Evolutionary conservation across 139 green algal species (phyloP), one percentile per base, ranked within the genome.

Genomic region (Edaphochlamys debaryana): DNA sequence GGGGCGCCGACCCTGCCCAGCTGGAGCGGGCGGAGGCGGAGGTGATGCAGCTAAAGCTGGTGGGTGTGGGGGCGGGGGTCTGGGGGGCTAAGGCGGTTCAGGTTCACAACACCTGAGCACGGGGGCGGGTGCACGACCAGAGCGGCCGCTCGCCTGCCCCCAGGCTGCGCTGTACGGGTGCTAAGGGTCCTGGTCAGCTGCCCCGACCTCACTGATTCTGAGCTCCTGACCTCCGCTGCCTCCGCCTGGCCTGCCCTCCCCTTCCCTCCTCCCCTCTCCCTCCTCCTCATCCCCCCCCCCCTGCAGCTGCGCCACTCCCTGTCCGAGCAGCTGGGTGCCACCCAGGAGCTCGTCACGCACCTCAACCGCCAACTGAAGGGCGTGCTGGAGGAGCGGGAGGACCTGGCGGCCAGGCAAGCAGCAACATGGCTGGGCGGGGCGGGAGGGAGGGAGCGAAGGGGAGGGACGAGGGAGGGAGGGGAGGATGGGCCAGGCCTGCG

Each of bases 281-380:
- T 32, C 54, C 4, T 20, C 7, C 23, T 63, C 54, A 4, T 7
- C 15, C 58, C 58, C 58, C 6, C 60, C 23, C 27, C 58, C 23
- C 40, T 13, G 0, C 75, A 73, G 76, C 38, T 82, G 2, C 76
- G 76, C 2, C 19, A 62, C 13, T 58, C 1, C n/a, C 68, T 85
- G 69, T 69, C 58, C 0, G 80, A 68, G 38, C 54, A 67, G 69
- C 62, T 82, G 78, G 34, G 56, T 23, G 48, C 80, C 56, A 77
- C 85, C 8, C 74, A 89, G 73, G 67, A 75, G 60, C 69, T 90
- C 40, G 75, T 90, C 30, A n/a, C 70, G 37, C 67, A 80, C 69
- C 86, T 90, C 32, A 90, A 90, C 76, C 48, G 22, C 25, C 69
- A 71, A 56, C 80, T 90, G 32, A 85, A 79, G 74, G 19, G 23